phyloP scores from a whole-genome alignment of 2,329 filamentous ascomycete species.

The Botrytis squamosa region DNA sequence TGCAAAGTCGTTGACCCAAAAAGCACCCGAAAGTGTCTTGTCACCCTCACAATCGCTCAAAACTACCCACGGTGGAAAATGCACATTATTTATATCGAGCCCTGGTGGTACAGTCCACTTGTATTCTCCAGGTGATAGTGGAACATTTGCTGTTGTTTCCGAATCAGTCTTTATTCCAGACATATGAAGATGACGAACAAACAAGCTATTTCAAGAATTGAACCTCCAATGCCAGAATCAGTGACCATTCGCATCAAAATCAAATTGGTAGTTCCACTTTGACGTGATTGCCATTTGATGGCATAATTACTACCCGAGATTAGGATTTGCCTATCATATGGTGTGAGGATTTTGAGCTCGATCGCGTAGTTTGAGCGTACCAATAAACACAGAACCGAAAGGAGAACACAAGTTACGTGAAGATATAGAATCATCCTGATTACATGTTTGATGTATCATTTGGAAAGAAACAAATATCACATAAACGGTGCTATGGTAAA shows the following conservation, averaged over 20 bases:
- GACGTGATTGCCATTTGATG: background rate
- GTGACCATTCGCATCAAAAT: conserved; percentile 3
- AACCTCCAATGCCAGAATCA: background rate
- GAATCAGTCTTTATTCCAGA: background rate
- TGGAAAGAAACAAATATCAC: background rate
- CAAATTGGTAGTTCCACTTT: background rate
- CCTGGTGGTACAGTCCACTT: conserved; percentile 3
- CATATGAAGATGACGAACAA: background rate
- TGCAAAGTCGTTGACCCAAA: conserved; percentile 17
- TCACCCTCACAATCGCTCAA: background rate
- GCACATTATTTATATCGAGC: conserved; percentile 18
- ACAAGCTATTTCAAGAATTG: conserved; percentile 12
- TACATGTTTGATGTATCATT: background rate
- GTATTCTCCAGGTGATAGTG: background rate
- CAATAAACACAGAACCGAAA: background rate
- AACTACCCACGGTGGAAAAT: conserved; percentile 17
- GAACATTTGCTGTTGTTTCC: conserved; percentile 5
- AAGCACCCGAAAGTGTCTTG: conserved; percentile 3
- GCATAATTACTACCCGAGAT: background rate
- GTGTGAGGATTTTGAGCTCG: conserved; percentile 9
- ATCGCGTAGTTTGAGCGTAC: background rate
- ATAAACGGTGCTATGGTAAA: background rate
- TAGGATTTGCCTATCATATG: conserved; percentile 4
- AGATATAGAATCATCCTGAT: background rate
- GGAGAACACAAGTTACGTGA: background rate